These are phyloP conservation scores for Plectosphaerella plurivora DNA, from an alignment of 2,329 filamentous ascomycete species.

Conservation along the genomic window DNA sequence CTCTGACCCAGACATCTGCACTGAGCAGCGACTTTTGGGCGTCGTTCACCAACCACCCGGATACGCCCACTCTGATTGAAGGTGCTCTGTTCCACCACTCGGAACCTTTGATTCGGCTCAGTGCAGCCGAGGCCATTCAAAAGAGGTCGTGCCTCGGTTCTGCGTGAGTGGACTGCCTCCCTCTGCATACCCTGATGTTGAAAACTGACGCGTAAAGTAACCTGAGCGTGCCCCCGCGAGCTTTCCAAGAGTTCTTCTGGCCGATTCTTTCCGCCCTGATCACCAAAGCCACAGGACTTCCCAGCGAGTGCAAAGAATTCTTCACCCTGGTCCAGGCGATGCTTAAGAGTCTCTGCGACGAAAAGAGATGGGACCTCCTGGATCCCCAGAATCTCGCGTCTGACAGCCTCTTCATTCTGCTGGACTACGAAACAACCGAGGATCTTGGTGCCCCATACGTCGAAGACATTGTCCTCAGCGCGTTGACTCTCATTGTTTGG, in stretches of 20 bases:
- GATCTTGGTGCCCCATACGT: neutral
- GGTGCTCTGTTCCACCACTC: conserved; percentile 31
- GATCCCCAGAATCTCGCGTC: conserved; percentile 16
- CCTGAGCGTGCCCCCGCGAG: conserved; percentile 21
- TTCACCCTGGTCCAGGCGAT: conserved; percentile 36
- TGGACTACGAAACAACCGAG: conserved; percentile 35
- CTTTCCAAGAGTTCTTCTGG: conserved; percentile 44
- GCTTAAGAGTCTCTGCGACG: conserved; percentile 26
- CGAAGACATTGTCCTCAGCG: conserved; percentile 21
- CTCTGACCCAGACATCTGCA: conserved; percentile 33
- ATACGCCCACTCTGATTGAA: conserved; percentile 22
- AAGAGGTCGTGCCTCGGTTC: neutral
- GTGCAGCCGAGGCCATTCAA: neutral
- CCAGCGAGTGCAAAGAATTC: conserved; percentile 37
- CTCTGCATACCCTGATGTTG: neutral
- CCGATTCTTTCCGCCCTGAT: conserved; percentile 33
- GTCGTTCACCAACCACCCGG: conserved; percentile 24
- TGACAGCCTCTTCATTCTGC: conserved; percentile 26
- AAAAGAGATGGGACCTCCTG: conserved; percentile 8
- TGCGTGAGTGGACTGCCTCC: too few species aligned
- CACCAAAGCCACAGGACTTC: conserved; percentile 23
- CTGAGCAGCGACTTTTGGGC: conserved; percentile 33
- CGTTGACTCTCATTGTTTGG: too few species aligned
- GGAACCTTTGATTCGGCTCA: neutral
- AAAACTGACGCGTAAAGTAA: neutral